These are phyloP conservation scores for Quercus lobata DNA, from an alignment of 331 rosid genomes.

Conservation along the genomic window DNA sequence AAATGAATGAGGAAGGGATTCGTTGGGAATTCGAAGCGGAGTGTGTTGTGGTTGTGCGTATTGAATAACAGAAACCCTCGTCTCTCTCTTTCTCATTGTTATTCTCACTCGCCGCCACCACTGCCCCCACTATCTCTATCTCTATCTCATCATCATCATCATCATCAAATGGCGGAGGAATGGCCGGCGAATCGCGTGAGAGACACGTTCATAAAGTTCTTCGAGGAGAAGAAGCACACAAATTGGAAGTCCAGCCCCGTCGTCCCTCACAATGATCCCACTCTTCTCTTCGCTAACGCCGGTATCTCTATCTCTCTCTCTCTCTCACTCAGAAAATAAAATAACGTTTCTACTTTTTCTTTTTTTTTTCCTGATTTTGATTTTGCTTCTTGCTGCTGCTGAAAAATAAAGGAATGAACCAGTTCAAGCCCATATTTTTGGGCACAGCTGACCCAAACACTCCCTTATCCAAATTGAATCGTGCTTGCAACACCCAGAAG, in stretches of 20 bases:
- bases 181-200: slow-evolving; percentile 80
- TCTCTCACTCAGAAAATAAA: too few species aligned
- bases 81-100: too few species aligned
- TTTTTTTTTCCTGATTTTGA: background rate
- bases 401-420: slow-evolving; percentile 71
- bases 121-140: too few species aligned
- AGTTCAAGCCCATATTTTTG: slow-evolving; percentile 88
- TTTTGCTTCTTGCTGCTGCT: background rate
- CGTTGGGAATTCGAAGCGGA: too few species aligned
- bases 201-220: slow-evolving; percentile 59
- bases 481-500: slow-evolving; percentile 90
- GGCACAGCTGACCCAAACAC: slow-evolving; percentile 91
- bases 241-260: slow-evolving; percentile 78
- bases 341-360: too few species aligned
- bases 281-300: slow-evolving; percentile 88
- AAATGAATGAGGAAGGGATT: too few species aligned
- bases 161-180: slow-evolving; percentile 17
- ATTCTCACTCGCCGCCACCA: too few species aligned
- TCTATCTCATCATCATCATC: too few species aligned
- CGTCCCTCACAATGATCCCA: slow-evolving; percentile 85
- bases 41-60: too few species aligned
- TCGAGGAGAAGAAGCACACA: slow-evolving; percentile 54
- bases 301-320: slow-evolving; percentile 31
- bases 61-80: too few species aligned
- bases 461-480: slow-evolving; percentile 61